Conservation (phyloP, 2,329 filamentous ascomycete species). For the Fusarium torreyae region DNA sequence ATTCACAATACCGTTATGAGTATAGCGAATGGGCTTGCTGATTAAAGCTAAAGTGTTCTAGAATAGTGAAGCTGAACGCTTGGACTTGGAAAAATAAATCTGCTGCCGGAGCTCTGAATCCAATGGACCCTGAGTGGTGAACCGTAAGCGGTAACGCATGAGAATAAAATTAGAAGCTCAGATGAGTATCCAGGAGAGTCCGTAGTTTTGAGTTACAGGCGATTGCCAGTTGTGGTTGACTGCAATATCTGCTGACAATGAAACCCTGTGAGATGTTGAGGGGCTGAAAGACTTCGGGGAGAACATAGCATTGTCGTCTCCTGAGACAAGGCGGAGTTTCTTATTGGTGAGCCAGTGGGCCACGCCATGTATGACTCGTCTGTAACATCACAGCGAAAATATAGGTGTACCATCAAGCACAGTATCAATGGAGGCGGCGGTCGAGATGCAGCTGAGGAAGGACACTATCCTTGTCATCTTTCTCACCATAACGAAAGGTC, state of each 20-base stretch:
- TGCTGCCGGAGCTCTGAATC: conserved; percentile 3
- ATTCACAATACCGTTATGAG: neutral
- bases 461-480: conserved; percentile 16
- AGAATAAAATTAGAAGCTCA: conserved; percentile 29
- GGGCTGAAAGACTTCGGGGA: conserved; percentile 4
- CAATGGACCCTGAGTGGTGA: conserved; percentile 22
- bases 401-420: conserved; percentile 24
- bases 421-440: conserved; percentile 37
- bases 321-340: conserved; percentile 24
- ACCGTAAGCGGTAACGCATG: neutral
- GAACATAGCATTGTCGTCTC: conserved; percentile 22
- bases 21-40: conserved; percentile 16
- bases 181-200: conserved; percentile 19
- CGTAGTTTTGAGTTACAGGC: neutral
- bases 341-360: conserved; percentile 26
- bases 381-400: conserved; percentile 21
- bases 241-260: conserved; percentile 4
- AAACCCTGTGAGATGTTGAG: conserved; percentile 1
- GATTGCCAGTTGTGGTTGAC: neutral
- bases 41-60: conserved; percentile 26
- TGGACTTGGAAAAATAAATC: conserved; percentile 10
- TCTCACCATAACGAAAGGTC: conserved; percentile 15
- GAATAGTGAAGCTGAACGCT: conserved; percentile 28
- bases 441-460: conserved; percentile 33
- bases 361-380: conserved; percentile 25